phyloP scores from a whole-genome alignment of 164 flowering plant species.

The Berberis thunbergii region DNA sequence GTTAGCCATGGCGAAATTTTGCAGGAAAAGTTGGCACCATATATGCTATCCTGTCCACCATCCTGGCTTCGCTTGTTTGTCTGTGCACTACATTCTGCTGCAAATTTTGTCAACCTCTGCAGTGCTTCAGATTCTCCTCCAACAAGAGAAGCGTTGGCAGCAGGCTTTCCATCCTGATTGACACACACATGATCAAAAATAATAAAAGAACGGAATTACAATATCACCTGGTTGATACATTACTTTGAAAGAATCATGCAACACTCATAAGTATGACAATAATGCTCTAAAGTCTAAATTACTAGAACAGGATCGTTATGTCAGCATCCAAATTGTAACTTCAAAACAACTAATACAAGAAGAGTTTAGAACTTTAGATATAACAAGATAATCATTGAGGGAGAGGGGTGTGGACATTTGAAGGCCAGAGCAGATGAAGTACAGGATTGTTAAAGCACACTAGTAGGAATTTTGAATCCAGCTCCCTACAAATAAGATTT shows the following conservation, averaged over 20 bases:
- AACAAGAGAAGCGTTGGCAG: conserved; percentile 51
- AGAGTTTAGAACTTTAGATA: too few relatives aligned
- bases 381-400: too few relatives aligned
- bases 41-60: conserved; percentile 45
- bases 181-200: neutral
- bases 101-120: conserved; percentile 64
- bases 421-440: too few relatives aligned
- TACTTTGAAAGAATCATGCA: neutral
- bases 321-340: too few relatives aligned
- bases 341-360: too few relatives aligned
- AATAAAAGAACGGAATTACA: neutral
- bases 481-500: too few relatives aligned
- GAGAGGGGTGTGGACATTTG: too few relatives aligned
- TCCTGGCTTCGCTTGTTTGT: conserved; percentile 45
- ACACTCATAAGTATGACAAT: too few relatives aligned
- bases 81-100: conserved; percentile 74
- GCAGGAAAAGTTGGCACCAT: conserved; percentile 93
- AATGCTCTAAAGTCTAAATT: too few relatives aligned
- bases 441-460: too few relatives aligned
- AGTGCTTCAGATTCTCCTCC: conserved; percentile 96
- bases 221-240: neutral
- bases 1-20: conserved; percentile 95
- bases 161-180: conserved; percentile 61
- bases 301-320: too few relatives aligned
- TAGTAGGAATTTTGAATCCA: too few relatives aligned